Conservation (phyloP, 108 stramenopile genomes). For the Conticribra guillardii region DNA sequence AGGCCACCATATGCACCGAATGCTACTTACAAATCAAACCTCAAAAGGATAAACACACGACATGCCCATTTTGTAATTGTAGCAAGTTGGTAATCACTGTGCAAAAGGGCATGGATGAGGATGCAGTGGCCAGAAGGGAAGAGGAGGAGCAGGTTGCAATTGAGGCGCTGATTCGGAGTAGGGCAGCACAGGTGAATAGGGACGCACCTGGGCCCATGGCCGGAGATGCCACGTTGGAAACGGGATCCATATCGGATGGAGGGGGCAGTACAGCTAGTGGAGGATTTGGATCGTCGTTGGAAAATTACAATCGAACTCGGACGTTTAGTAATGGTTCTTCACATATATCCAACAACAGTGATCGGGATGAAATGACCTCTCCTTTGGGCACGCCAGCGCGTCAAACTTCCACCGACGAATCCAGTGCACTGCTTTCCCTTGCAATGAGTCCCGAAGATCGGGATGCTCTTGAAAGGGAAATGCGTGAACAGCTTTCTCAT, state of each 20-base stretch:
- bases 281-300: slow-evolving; percentile 70
- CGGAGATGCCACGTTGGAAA: background rate
- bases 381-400: slow-evolving; percentile 8
- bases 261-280: slow-evolving; percentile 8
- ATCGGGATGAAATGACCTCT: slow-evolving; percentile 9
- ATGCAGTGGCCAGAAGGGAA: slow-evolving; percentile 45
- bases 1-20: slow-evolving; percentile 84
- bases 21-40: slow-evolving; percentile 85
- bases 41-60: slow-evolving; percentile 60
- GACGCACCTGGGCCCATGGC: slow-evolving; percentile 11
- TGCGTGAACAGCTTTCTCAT: slow-evolving; percentile 73
- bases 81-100: slow-evolving; percentile 53
- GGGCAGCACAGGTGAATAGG: slow-evolving; percentile 25
- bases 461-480: slow-evolving; percentile 65
- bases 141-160: slow-evolving; percentile 60
- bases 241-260: background rate
- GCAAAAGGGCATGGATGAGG: slow-evolving; percentile 46
- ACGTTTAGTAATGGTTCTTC: slow-evolving; percentile 51
- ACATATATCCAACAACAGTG: slow-evolving; percentile 20
- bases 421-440: slow-evolving; percentile 35
- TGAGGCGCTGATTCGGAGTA: slow-evolving; percentile 54
- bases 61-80: slow-evolving; percentile 81
- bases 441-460: slow-evolving; percentile 82
- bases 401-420: slow-evolving; percentile 32
- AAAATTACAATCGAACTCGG: slow-evolving; percentile 62